A percentile compares a stretch with the other conserved stretches of the same genome.
Conservation (phyloP, 78 protist species). For the Dictyostelium purpureum region DNA sequence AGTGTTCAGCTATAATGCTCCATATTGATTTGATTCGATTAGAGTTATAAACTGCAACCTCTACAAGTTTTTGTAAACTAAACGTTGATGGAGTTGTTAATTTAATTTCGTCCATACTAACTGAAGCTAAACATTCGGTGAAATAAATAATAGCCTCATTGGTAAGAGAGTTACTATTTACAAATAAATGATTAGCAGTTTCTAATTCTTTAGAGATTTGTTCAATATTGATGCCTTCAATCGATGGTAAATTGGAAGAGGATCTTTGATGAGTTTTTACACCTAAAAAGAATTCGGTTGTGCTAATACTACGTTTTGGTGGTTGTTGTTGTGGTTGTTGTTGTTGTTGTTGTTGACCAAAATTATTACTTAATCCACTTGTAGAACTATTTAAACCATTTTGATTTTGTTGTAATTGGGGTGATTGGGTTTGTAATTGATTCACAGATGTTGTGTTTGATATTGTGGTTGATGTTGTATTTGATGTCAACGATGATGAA, state of each 20-base stretch:
- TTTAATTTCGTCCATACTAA: constrained; percentile 90
- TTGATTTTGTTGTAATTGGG: neutral
- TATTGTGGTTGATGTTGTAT: neutral
- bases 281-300: constrained; percentile 33
- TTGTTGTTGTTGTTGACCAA: neutral
- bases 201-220: constrained; percentile 61
- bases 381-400: too few relatives aligned
- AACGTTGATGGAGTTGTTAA: constrained; percentile 89
- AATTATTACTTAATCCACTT: too few relatives aligned
- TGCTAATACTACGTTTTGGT: constrained; percentile 10
- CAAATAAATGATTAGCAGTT: constrained; percentile 52
- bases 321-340: neutral
- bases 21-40: constrained; percentile 95
- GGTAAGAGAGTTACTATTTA: constrained; percentile 28
- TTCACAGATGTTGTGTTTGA: neutral
- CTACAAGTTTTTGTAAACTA: constrained; percentile 94
- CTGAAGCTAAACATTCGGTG: constrained; percentile 87
- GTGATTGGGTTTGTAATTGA: neutral
- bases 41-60: constrained; percentile 95
- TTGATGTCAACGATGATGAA: neutral
- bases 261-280: neutral
- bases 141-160: constrained; percentile 90
- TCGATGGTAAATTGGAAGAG: neutral
- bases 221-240: constrained; percentile 62
- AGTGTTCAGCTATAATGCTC: constrained; percentile 74